Evolutionary conservation across 345 rosid genomes (phyloP).

Genomic region (Psidium guajava): DNA sequence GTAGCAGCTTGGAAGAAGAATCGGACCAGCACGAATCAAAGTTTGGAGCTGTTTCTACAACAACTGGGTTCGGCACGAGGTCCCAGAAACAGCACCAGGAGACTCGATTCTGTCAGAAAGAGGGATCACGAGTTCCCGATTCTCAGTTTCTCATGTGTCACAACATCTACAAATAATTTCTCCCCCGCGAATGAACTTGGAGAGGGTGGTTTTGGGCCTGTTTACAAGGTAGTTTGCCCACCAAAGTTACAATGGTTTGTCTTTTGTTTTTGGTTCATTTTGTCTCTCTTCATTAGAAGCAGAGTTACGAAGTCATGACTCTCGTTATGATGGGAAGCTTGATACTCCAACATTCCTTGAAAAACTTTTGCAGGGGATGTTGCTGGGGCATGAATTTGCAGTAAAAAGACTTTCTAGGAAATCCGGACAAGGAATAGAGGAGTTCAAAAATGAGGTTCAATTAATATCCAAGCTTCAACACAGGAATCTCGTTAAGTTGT

Average conservation of each 20-base stretch:
- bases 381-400: neutral
- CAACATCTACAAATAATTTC: conserved; percentile 12
- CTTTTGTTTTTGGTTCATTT: neutral
- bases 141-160: neutral
- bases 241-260: neutral
- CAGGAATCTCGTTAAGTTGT: conserved; percentile 13
- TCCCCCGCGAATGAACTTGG: conserved; percentile 13
- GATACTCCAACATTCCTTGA: neutral
- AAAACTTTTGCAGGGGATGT: neutral
- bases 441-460: conserved; percentile 15
- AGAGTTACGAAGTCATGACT: neutral
- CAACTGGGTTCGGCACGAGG: neutral
- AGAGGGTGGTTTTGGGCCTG: conserved; percentile 24
- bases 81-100: neutral
- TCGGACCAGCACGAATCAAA: neutral
- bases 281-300: neutral
- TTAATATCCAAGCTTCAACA: conserved; percentile 20
- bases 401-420: conserved; percentile 14
- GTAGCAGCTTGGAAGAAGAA: neutral
- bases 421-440: conserved; percentile 13
- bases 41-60: neutral
- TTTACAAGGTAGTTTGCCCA: conserved; percentile 9
- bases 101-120: neutral
- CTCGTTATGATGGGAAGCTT: neutral
- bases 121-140: neutral